Base-by-base conservation (phyloP, 2,329 filamentous ascomycete species). In the Beauveria medogensis region DNA sequence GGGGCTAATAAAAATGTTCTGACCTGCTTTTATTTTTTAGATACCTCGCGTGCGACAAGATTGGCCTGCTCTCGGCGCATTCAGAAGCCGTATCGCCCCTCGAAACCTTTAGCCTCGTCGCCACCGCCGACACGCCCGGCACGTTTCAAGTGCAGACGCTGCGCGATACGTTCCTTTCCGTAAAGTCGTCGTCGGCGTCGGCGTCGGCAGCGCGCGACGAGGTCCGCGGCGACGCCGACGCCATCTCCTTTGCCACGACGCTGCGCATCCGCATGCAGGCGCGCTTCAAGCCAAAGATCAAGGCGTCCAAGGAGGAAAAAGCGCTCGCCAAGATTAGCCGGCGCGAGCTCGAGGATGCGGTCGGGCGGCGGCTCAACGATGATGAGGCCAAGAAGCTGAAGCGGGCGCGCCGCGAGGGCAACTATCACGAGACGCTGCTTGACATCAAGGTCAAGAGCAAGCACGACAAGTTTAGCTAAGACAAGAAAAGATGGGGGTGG, bases 231-330 rank as follows among this genome's bases (percentile, higher is more conserved):
- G 91, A 96, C 72, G 88, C 85, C 8, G 84, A 87, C 16, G 75
- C 77, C 9, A 83, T 86, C 55, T 82, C 79, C 5, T 90, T 89
- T 69, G 83, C 82, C 67, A 91, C 90, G 10, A 88, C 86, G 7
- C 72, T 96, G 63, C 82, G 91, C 55, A 84, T 97, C 68, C 88
- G 92, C 59, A 97, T 97, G 92, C 93, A 97, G 77, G 91, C 93
- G 24, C 82, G 90, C 55, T 97, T 96, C 78, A 97, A 97, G 79
- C 92, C 93, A 9, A 83, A 83, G 64, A 74, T 94, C 51, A 90
- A 88, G 74, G 88, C 88, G 10, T 84, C 81, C 0, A 95, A 92
- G 75, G 91, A 92, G 71, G 89, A 91, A 65, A 94, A 89, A 77
- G 89, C 90, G 0, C 82, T 83, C 66, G 87, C 93, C 68, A 96